phyloP scores from a whole-genome alignment of 768 basidiomycete genomes.

The Mycena leptocephala region DNA sequence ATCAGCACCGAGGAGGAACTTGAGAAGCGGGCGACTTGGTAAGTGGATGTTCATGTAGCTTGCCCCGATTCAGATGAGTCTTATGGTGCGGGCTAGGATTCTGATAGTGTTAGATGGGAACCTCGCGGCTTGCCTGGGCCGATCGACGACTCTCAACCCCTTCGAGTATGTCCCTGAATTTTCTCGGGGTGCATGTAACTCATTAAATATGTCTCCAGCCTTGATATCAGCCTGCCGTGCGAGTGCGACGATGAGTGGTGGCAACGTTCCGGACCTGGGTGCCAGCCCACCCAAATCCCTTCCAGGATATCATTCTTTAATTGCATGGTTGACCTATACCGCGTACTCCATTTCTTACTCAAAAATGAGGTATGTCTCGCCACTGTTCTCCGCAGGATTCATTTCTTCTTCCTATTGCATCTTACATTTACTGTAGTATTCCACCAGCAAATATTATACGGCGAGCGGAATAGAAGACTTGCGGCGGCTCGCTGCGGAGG shows the following conservation, averaged over 20 bases:
- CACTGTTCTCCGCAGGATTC: not conserved
- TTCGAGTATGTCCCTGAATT: not conserved
- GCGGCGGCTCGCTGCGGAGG: not conserved
- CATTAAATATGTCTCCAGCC: not conserved
- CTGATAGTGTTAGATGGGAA: not conserved
- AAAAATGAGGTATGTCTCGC: not conserved
- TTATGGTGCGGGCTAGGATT: not conserved
- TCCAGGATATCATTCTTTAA: slow-evolving; percentile 1
- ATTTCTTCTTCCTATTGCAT: not conserved
- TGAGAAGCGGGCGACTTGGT: slow-evolving; percentile 13
- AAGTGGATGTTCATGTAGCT: not conserved
- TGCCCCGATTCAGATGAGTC: too few species aligned
- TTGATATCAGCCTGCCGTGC: not conserved
- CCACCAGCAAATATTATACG: not conserved
- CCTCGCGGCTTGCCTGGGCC: not conserved
- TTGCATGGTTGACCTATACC: not conserved
- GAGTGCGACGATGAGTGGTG: slow-evolving; percentile 11
- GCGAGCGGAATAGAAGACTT: not conserved
- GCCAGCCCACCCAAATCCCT: not conserved
- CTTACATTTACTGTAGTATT: not conserved
- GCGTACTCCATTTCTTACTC: not conserved
- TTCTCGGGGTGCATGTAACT: not conserved
- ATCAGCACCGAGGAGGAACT: not conserved
- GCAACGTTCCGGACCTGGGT: not conserved
- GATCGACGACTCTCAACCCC: not conserved